Evolutionary conservation across 352 stramenopile genomes (phyloP).

Genomic region (Globisporangium viniferum): DNA sequence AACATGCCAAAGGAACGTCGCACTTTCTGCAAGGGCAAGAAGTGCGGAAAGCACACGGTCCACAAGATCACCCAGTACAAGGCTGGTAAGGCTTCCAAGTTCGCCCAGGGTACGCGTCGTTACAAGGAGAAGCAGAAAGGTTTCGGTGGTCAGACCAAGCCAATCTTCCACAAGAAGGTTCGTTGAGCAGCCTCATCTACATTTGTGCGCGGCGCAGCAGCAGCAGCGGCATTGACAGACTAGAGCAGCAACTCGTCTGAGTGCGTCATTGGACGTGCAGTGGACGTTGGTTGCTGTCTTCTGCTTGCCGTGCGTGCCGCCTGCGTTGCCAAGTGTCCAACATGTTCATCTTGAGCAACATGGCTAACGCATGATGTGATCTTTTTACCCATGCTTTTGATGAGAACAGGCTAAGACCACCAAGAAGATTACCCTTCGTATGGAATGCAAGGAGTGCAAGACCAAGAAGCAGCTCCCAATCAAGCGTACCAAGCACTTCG

Average conservation of each 20-base stretch:
- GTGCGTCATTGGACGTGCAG: background rate
- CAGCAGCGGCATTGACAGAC: background rate
- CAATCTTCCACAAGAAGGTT: constrained; percentile 99
- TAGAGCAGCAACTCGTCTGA: background rate
- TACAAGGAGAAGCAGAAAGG: constrained; percentile 99
- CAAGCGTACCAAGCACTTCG: constrained; percentile 99
- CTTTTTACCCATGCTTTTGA: background rate
- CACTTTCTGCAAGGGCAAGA: constrained; percentile 99
- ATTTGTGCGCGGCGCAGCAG: background rate
- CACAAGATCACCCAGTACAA: constrained; percentile 99
- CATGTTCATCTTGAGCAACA: background rate
- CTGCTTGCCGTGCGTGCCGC: background rate
- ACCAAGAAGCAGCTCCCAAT: constrained; percentile 98
- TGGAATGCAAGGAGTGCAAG: constrained; percentile 99
- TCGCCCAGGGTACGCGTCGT: constrained; percentile 96
- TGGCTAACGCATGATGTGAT: background rate
- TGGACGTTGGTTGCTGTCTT: background rate
- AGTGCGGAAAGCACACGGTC: constrained; percentile 98
- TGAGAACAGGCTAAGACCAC: constrained; percentile 95
- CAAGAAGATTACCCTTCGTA: constrained; percentile 95
- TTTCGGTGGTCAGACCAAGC: constrained; percentile 99
- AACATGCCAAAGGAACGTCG: constrained; percentile 99
- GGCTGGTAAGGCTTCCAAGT: constrained; percentile 99
- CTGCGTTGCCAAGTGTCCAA: background rate
- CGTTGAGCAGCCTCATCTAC: constrained; percentile 3